These are phyloP conservation scores for Termitomyces sp. DNA, from an alignment of 768 basidiomycete genomes.

Conservation along the genomic window DNA sequence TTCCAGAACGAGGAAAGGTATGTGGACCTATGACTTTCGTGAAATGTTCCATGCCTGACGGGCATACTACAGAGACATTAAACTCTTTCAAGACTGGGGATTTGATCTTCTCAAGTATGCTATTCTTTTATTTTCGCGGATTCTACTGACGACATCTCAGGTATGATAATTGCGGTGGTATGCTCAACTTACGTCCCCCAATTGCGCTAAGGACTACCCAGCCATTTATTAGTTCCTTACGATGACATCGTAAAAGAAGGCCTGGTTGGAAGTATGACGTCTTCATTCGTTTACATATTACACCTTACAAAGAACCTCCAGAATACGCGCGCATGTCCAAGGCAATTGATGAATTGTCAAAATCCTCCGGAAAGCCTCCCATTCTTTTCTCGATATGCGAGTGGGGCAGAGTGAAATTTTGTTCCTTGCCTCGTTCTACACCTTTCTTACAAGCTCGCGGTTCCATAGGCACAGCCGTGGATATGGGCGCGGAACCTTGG, in stretches of 20 bases:
- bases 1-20: constrained; percentile 44
- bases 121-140: neutral
- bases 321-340: constrained; percentile 56
- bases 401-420: constrained; percentile 53
- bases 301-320: neutral
- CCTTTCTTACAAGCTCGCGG: neutral
- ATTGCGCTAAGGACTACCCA: neutral
- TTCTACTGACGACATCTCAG: constrained; percentile 12
- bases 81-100: constrained; percentile 59
- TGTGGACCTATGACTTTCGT: neutral
- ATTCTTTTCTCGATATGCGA: constrained; percentile 61
- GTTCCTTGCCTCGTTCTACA: neutral
- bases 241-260: constrained; percentile 53
- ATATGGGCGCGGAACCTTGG: constrained; percentile 38
- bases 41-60: neutral
- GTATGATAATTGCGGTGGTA: constrained; percentile 56
- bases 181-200: neutral
- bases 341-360: constrained; percentile 47
- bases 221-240: constrained; percentile 40
- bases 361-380: constrained; percentile 41
- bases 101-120: constrained; percentile 64
- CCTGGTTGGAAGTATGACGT: constrained; percentile 42
- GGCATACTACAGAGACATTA: constrained; percentile 37
- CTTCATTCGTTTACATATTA: neutral
- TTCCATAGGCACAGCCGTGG: constrained; percentile 50